phyloP scores from a whole-genome alignment of 768 basidiomycete species.

The Amanita subjunquillea region DNA sequence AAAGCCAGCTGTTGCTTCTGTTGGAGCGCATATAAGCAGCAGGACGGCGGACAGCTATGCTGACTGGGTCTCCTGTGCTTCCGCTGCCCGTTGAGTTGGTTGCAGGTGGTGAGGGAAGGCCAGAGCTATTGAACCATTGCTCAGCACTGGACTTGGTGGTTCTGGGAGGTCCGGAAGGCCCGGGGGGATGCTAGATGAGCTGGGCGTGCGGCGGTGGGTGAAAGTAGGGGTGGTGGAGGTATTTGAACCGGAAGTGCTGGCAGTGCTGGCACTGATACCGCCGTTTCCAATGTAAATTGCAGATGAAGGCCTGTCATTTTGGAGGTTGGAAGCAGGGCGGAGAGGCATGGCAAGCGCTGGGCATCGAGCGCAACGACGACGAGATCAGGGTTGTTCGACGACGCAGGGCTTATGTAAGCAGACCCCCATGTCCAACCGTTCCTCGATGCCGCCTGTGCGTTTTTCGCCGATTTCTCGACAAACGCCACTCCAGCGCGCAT shows the following conservation, averaged over 20 bases:
- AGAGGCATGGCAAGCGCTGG: slow-evolving; percentile 25
- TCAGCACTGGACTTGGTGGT: slow-evolving; percentile 52
- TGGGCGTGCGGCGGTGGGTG: slow-evolving; percentile 10
- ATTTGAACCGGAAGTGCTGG: slow-evolving; percentile 13
- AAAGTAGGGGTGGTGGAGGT: slow-evolving; percentile 5
- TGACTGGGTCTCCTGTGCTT: slow-evolving; percentile 53
- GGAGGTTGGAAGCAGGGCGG: slow-evolving; percentile 20
- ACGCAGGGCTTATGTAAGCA: not conserved
- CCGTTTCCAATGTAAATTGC: slow-evolving; percentile 29
- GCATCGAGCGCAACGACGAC: slow-evolving; percentile 23
- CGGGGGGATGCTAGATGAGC: slow-evolving; percentile 16
- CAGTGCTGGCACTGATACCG: slow-evolving; percentile 9
- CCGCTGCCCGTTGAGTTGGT: slow-evolving; percentile 81
- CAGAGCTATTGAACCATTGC: slow-evolving; percentile 41
- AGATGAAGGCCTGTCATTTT: slow-evolving; percentile 27
- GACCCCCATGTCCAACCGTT: slow-evolving; percentile 15
- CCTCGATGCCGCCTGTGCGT: slow-evolving; percentile 21
- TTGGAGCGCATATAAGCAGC: not conserved
- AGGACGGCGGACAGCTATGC: slow-evolving; percentile 21
- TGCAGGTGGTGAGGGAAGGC: slow-evolving; percentile 75
- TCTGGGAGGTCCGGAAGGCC: slow-evolving; percentile 61
- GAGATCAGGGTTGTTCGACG: not conserved
- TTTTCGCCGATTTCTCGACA: slow-evolving; percentile 26
- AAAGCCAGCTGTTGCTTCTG: slow-evolving; percentile 17
- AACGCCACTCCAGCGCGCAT: slow-evolving; percentile 22